These are phyloP conservation scores for Erythrophleum ivorense DNA, from an alignment of 331 rosid genomes.

Conservation along the genomic window DNA sequence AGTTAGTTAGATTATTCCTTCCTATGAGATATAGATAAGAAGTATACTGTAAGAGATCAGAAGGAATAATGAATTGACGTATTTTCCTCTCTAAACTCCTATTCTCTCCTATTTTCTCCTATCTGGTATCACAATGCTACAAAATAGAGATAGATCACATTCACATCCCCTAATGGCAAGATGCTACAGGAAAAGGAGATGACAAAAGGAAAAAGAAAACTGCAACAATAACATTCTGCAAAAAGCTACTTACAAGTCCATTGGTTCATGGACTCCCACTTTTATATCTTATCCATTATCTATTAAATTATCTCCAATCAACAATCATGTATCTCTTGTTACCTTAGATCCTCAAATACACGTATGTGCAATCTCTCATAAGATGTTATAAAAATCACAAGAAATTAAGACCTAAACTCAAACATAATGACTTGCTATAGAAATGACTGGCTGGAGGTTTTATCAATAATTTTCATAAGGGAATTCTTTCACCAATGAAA, in stretches of 20 bases:
- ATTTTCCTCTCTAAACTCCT: too few species aligned
- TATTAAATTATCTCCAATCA: slow-evolving; percentile 16
- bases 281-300: slow-evolving; percentile 16
- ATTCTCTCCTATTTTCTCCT: too few species aligned
- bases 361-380: neutral
- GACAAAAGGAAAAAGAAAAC: neutral
- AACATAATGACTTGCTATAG: slow-evolving; percentile 17
- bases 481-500: slow-evolving; percentile 10
- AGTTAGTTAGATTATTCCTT: too few species aligned
- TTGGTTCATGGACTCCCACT: slow-evolving; percentile 14
- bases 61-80: too few species aligned
- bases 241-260: slow-evolving; percentile 5
- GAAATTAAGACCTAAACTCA: slow-evolving; percentile 25
- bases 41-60: too few species aligned
- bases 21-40: too few species aligned
- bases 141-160: neutral
- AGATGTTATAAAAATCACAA: slow-evolving; percentile 25
- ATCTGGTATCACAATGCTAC: neutral
- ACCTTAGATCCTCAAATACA: slow-evolving; percentile 18
- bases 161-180: slow-evolving; percentile 6
- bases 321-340: neutral
- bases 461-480: neutral
- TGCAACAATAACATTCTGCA: neutral
- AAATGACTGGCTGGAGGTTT: slow-evolving; percentile 15
- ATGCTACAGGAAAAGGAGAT: slow-evolving; percentile 8